A percentile compares a stretch with the other conserved stretches of the same genome.
These are phyloP conservation scores for Mycosphaerella sp. DNA, from an alignment of 2,329 filamentous ascomycete genomes.

Conservation along the genomic window DNA sequence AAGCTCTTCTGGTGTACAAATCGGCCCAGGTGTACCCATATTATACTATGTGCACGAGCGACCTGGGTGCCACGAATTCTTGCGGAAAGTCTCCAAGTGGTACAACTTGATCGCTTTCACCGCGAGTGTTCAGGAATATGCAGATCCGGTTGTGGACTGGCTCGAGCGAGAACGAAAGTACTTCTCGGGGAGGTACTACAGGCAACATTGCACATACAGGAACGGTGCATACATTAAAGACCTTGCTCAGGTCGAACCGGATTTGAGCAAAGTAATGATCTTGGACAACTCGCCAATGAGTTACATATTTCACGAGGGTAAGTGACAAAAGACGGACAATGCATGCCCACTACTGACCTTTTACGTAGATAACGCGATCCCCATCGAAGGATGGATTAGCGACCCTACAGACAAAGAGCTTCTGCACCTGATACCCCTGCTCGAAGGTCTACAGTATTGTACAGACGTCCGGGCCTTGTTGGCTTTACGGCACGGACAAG, in stretches of 20 bases:
- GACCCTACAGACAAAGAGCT: slow-evolving; percentile 96
- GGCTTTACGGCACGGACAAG: slow-evolving; percentile 78
- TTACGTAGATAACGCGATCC: slow-evolving; percentile 84
- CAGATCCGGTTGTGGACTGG: slow-evolving; percentile 98
- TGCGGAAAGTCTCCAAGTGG: slow-evolving; percentile 92
- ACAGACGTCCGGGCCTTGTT: slow-evolving; percentile 90
- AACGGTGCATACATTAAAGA: slow-evolving; percentile 99
- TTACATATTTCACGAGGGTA: slow-evolving; percentile 98
- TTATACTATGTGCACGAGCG: slow-evolving; percentile 98
- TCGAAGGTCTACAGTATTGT: slow-evolving; percentile 93
- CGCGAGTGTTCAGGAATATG: slow-evolving; percentile 95
- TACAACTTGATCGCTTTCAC: slow-evolving; percentile 97
- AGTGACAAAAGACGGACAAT: slow-evolving; percentile 24
- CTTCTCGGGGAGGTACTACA: slow-evolving; percentile 88
- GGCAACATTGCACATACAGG: slow-evolving; percentile 92
- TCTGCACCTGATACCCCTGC: slow-evolving; percentile 80
- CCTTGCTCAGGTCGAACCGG: slow-evolving; percentile 88
- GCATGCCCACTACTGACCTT: neutral
- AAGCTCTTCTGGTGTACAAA: slow-evolving; percentile 25
- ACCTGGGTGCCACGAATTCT: slow-evolving; percentile 92
- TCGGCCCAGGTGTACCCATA: slow-evolving; percentile 88
- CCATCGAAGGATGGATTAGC: slow-evolving; percentile 98
- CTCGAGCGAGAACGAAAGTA: slow-evolving; percentile 94
- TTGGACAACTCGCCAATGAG: slow-evolving; percentile 97
- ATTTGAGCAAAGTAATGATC: slow-evolving; percentile 97